Evolutionary conservation across 164 flowering plant genomes (phyloP).

Genomic region (Nymphaea colorata): DNA sequence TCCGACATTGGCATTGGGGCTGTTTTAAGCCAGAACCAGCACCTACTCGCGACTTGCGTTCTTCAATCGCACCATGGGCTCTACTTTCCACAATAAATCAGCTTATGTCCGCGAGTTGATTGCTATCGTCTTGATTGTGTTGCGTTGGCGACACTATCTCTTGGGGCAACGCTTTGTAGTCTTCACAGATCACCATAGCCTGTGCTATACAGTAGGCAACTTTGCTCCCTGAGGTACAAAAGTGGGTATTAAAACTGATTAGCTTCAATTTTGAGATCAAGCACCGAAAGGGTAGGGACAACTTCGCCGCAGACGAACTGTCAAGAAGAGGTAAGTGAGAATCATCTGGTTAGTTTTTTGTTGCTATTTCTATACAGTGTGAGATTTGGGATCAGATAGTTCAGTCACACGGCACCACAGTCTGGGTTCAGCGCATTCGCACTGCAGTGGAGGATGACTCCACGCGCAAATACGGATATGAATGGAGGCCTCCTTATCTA

Average conservation of each 20-base stretch:
- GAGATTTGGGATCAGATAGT: too few relatives aligned
- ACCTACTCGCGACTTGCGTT: background rate
- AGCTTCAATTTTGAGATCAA: background rate
- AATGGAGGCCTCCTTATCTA: background rate
- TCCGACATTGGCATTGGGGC: background rate
- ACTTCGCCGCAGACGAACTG: too few relatives aligned
- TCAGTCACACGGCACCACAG: too few relatives aligned
- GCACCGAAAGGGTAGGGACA: background rate
- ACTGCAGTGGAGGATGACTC: background rate
- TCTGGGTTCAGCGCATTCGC: too few relatives aligned
- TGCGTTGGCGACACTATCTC: constrained; percentile 3
- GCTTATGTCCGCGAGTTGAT: constrained; percentile 1
- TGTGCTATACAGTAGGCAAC: background rate
- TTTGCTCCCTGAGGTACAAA: background rate
- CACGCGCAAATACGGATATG: background rate
- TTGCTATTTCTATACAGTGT: too few relatives aligned
- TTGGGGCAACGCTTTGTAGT: background rate
- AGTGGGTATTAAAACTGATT: background rate
- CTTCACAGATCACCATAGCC: background rate
- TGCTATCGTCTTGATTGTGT: background rate
- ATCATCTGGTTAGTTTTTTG: too few relatives aligned
- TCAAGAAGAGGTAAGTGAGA: too few relatives aligned
- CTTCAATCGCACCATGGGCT: background rate
- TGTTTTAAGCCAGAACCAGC: background rate
- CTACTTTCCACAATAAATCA: background rate